Evolutionary conservation across 2,329 filamentous ascomycete genomes (phyloP).

Genomic region (Alternaria rosae): DNA sequence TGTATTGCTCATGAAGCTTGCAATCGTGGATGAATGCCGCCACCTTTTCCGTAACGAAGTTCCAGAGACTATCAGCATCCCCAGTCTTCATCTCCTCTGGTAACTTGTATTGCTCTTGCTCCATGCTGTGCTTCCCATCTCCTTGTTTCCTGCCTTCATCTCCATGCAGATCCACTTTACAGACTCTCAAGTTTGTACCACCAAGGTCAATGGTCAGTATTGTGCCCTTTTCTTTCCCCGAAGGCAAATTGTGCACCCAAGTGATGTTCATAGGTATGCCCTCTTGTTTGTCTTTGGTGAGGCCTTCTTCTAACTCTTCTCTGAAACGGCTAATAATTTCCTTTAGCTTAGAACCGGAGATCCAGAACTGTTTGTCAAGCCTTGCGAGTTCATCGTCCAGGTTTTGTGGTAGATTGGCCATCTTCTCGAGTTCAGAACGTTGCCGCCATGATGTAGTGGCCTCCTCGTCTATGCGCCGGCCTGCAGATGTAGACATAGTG

Average conservation of each 20-base stretch:
- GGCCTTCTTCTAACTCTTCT: conserved; percentile 36
- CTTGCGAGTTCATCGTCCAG: conserved; percentile 30
- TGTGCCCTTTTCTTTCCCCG: conserved; percentile 84
- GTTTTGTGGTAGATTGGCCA: conserved; percentile 25
- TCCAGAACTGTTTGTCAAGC: conserved; percentile 36
- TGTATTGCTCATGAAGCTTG: conserved; percentile 69
- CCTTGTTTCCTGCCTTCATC: conserved; percentile 74
- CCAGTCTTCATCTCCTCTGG: conserved; percentile 91
- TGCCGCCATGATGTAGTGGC: conserved; percentile 28
- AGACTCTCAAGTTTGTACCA: conserved; percentile 93
- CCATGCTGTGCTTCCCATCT: conserved; percentile 71
- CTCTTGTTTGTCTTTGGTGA: conserved; percentile 25
- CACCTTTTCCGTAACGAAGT: conserved; percentile 91
- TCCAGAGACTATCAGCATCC: conserved; percentile 85
- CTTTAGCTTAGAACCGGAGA: conserved; percentile 28
- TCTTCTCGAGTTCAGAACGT: conserved; percentile 25
- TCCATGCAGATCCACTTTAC: conserved; percentile 87
- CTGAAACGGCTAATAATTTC: conserved; percentile 31
- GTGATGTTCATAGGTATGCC: conserved; percentile 87
- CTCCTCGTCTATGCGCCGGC: conserved; percentile 15
- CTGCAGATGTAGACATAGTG: conserved; percentile 22
- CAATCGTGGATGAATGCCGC: conserved; percentile 90
- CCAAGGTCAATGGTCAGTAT: conserved; percentile 95
- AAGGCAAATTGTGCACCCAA: conserved; percentile 91
- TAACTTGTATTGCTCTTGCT: conserved; percentile 95